Evolutionary conservation across 371 early-diverging fungal species (phyloP).

Genomic region (Catenaria anguillulae): DNA sequence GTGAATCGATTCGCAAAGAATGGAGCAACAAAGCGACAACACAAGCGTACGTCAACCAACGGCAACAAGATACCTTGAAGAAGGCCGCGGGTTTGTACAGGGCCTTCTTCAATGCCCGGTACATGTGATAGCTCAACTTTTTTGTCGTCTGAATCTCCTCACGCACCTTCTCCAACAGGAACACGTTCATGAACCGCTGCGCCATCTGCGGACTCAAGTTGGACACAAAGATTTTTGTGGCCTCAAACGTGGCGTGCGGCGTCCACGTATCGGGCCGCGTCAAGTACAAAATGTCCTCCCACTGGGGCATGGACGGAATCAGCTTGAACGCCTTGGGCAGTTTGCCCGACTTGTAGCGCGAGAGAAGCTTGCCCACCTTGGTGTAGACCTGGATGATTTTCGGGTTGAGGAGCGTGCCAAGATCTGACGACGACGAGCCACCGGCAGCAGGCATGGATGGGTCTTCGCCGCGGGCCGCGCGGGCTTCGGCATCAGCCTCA

Average conservation of each 20-base stretch:
- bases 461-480: neutral
- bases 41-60: constrained; percentile 69
- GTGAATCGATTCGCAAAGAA: neutral
- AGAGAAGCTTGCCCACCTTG: constrained; percentile 82
- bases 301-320: constrained; percentile 82
- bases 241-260: constrained; percentile 88
- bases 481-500: constrained; percentile 2
- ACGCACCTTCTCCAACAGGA: constrained; percentile 79
- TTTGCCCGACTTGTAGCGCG: constrained; percentile 87
- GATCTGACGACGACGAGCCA: neutral
- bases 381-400: constrained; percentile 90
- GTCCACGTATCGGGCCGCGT: constrained; percentile 90
- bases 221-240: constrained; percentile 88
- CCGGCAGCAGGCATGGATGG: neutral
- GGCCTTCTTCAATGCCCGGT: constrained; percentile 88
- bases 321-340: constrained; percentile 98
- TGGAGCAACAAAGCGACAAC: neutral
- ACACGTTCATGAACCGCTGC: constrained; percentile 73
- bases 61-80: constrained; percentile 93
- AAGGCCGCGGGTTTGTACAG: constrained; percentile 93
- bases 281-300: constrained; percentile 88
- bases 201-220: constrained; percentile 82
- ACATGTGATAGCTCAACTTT: constrained; percentile 89
- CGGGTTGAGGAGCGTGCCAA: constrained; percentile 47
- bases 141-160: constrained; percentile 87